phyloP scores from a whole-genome alignment of 352 stramenopile species.

The Phytophthora boehmeriae region DNA sequence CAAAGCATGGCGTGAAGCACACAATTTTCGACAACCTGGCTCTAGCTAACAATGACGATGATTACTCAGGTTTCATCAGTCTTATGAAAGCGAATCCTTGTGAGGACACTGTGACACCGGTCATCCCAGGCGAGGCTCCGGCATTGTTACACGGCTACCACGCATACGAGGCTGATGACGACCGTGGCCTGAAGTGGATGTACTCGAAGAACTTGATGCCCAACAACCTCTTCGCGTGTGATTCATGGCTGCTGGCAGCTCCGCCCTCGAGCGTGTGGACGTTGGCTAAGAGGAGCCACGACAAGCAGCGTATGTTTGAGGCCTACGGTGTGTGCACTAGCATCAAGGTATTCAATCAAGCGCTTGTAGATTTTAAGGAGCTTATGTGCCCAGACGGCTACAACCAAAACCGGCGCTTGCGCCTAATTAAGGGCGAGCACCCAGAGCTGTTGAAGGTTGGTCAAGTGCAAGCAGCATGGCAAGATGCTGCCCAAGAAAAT shows the following conservation, averaged over 20 bases:
- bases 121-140: slow-evolving; percentile 51
- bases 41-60: slow-evolving; percentile 51
- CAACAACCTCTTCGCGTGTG: slow-evolving; percentile 74
- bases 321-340: slow-evolving; percentile 82
- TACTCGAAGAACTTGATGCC: slow-evolving; percentile 74
- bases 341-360: slow-evolving; percentile 76
- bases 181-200: slow-evolving; percentile 57
- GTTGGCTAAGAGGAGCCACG: slow-evolving; percentile 49
- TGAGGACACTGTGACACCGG: slow-evolving; percentile 43
- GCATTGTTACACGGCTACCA: slow-evolving; percentile 53
- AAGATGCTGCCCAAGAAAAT: slow-evolving; percentile 44
- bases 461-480: slow-evolving; percentile 46
- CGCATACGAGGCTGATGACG: slow-evolving; percentile 49
- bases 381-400: slow-evolving; percentile 64
- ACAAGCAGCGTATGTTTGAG: slow-evolving; percentile 57
- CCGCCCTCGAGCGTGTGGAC: slow-evolving; percentile 69
- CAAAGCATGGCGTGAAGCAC: slow-evolving; percentile 74
- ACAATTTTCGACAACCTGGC: slow-evolving; percentile 80
- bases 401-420: slow-evolving; percentile 70
- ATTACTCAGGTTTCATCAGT: slow-evolving; percentile 67
- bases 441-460: slow-evolving; percentile 55
- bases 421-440: slow-evolving; percentile 51
- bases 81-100: slow-evolving; percentile 71
- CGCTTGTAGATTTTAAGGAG: slow-evolving; percentile 66
- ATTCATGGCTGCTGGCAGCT: slow-evolving; percentile 72